Evolutionary conservation across 257 asterid genomes (phyloP), one percentile per base, ranked within the genome.

Genomic region (Nicotiana undulata): DNA sequence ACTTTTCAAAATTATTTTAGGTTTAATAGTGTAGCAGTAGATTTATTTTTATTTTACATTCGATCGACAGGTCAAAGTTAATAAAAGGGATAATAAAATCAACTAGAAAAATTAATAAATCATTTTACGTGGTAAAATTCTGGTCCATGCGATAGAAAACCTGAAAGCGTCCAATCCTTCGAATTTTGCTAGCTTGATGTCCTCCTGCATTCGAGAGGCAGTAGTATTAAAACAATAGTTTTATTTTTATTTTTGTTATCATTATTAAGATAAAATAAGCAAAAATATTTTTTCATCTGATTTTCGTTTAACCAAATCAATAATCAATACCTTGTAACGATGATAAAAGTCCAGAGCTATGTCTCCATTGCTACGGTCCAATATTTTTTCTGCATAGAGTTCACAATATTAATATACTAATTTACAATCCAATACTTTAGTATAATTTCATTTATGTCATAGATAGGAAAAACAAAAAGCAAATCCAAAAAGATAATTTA

Each of bases 141-240:
- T 84, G 7, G 97, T 10, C 96, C 96, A 91, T 3, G 96, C 87
- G 81, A 93, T 93, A 17, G 97, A 92, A 67, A 92, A 59, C 79
- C 97, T 81, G 84, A 92, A 91, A 37, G 85, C 87, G 63, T 86
- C 83, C 56, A 88, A 11, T 68, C 92, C 91, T 3, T 87, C 20
- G 15, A 40, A 67, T 81, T 92, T 88, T 86, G 90, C 16, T 76
- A 85, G 37, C 72, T 89, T 79, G 13, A 89, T 82, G 66, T 93
- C 97, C 3, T 83, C 92, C 96, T 93, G 86, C 75, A 82, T 28
- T 13, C 5, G 24, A 60, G 16, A 40, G 17, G 4, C 12, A 24
- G 15, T 7, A 32, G 59, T 17, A 4, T 40, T 37, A 72, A 12
- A 22, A 37, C 2, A 53, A 31, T 46, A 9, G 18, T 22, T 70